Percentiles rank a stretch among this genome's conserved stretches.
phyloP scores from a whole-genome alignment of 306 rosid species.

The Inga leiocalycina region DNA sequence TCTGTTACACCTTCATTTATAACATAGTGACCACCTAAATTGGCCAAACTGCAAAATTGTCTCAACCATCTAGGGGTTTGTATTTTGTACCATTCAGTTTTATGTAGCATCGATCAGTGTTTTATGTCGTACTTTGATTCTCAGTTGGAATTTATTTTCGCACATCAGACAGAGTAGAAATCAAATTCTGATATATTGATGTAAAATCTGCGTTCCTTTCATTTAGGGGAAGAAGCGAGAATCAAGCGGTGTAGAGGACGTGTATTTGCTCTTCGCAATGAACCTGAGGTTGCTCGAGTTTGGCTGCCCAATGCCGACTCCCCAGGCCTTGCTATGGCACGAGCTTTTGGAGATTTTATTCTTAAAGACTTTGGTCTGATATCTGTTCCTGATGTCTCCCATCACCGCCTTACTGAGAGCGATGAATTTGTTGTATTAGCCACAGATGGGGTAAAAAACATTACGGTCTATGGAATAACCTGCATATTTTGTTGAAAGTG shows the following conservation, averaged over 20 bases:
- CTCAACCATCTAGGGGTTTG: background rate
- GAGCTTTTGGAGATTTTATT: conserved; percentile 90
- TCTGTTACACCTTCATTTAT: background rate
- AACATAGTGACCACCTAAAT: background rate
- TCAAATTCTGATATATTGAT: conserved; percentile 14
- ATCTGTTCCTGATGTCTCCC: conserved; percentile 69
- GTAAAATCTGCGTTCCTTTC: conserved; percentile 19
- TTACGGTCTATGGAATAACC: background rate
- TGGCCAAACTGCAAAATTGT: background rate
- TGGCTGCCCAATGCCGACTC: conserved; percentile 76
- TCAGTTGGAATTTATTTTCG: conserved; percentile 2
- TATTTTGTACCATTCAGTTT: background rate
- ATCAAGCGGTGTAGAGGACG: conserved; percentile 74
- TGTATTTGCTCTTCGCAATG: conserved; percentile 64
- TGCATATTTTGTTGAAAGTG: background rate
- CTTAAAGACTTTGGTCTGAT: conserved; percentile 79
- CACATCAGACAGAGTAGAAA: background rate
- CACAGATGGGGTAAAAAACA: conserved; percentile 78
- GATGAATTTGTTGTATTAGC: conserved; percentile 85
- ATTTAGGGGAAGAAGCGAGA: conserved; percentile 78
- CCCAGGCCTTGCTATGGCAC: conserved; percentile 96
- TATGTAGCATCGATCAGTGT: background rate
- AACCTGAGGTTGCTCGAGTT: conserved; percentile 65
- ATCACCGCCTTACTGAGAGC: conserved; percentile 49
- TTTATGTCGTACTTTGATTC: conserved; percentile 1